Evolutionary conservation across 2,329 filamentous ascomycete species (phyloP).

Genomic region (Penicillium sp.): DNA sequence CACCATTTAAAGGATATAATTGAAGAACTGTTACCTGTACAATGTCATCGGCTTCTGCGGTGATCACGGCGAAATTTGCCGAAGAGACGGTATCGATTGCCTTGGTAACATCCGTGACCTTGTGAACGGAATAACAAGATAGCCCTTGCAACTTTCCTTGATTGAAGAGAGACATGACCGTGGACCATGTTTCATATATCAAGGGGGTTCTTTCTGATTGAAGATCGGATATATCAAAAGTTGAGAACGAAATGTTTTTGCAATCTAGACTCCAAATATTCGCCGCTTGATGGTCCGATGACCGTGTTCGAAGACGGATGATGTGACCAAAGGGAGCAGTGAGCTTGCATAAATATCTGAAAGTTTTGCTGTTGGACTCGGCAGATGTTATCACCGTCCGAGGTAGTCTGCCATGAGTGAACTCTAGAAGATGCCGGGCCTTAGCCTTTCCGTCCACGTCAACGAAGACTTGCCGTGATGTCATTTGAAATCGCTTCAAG

Average conservation of each 20-base stretch:
- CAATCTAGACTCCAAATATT: background rate
- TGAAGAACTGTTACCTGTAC: background rate
- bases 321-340: constrained; percentile 38
- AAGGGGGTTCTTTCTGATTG: constrained; percentile 13
- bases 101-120: constrained; percentile 20
- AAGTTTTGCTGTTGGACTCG: background rate
- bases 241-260: constrained; percentile 23
- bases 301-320: constrained; percentile 37
- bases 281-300: constrained; percentile 5
- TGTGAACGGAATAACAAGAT: constrained; percentile 6
- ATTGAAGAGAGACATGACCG: constrained; percentile 24
- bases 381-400: constrained; percentile 27
- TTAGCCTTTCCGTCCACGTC: constrained; percentile 15
- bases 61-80: constrained; percentile 16
- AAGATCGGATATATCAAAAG: constrained; percentile 24
- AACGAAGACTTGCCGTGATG: constrained; percentile 22
- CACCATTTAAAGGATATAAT: background rate
- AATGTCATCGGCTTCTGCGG: background rate
- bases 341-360: constrained; percentile 26
- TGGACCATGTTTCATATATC: constrained; percentile 17
- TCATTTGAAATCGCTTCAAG: constrained; percentile 20
- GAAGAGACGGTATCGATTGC: constrained; percentile 19
- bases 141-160: constrained; percentile 22
- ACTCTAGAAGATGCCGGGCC: constrained; percentile 2
- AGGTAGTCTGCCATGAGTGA: constrained; percentile 18